Base-by-base conservation (phyloP, 106 monocot species). In the Apostasia shenzhenica region DNA sequence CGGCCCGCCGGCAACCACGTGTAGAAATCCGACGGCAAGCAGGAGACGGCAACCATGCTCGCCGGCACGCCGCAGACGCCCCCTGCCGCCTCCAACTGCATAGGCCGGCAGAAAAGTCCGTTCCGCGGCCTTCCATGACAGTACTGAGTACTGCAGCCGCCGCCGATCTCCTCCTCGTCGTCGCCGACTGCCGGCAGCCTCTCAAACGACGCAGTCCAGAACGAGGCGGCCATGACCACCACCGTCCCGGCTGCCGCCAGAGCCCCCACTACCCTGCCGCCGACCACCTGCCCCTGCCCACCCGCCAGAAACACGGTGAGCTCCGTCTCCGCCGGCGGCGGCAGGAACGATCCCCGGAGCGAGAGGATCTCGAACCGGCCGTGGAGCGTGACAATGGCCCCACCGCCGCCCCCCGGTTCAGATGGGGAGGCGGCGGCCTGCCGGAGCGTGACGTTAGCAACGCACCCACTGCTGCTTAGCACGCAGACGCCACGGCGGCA, bases 281-380 rank as follows among this genome's bases (percentile, higher is more conserved):
- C 71, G 38, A 71, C 60, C 6, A 71, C 79, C 63, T 58, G 79
- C 4, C 79, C 79, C 55, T 79, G 74, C 0, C 74, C 74, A 1
- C 79, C 79, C 11, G 79, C 68, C 4, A 79, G 43, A 48, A 57
- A 61, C 53, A 79, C 56, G 0, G 79, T 65, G 3, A 79, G 69
- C 79, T 42, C 49, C 45, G 4, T 58, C 48, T 6, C 47, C 63
- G 63, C 13, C 2, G 70, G 73, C 2, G 67, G 73, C 1, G 79
- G 79, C 11, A 74, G 56, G 43, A 79, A 69, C 0, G 74, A 69
- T 48, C 79, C 79, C 2, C 49, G 14, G 37, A 79, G 56, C 2
- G 74, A 70, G 3, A 79, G 62, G 10, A 79, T 74, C 63, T 79
- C 79, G 67, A 74, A 70, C 11, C 60, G 37, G 11, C 60, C 50